Percentiles rank a stretch among this genome's conserved stretches.
phyloP scores from a whole-genome alignment of 441 rosid genomes.

The Corymbia calophylla region DNA sequence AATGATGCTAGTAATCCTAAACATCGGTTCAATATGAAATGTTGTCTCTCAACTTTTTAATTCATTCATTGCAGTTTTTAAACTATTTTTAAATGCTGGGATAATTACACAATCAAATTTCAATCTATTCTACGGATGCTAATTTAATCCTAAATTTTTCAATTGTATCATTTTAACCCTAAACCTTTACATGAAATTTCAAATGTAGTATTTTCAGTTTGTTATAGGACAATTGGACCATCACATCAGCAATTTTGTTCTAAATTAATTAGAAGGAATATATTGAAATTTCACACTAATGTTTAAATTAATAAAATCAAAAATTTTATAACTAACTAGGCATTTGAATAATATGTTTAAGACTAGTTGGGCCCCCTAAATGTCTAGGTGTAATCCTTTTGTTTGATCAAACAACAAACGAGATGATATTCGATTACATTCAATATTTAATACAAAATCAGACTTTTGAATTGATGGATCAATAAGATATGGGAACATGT shows the following conservation, averaged over 20 bases:
- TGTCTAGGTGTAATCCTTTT: neutral
- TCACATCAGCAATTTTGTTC: rapidly evolving
- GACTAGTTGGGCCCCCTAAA: neutral
- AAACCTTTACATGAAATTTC: neutral
- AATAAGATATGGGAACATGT: neutral
- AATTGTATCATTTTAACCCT: neutral
- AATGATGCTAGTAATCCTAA: neutral
- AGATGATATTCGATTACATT: neutral
- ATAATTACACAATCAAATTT: rapidly evolving
- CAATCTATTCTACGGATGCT: neutral
- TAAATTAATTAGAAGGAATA: rapidly evolving
- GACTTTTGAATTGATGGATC: neutral
- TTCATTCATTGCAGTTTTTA: neutral
- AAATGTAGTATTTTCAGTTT: neutral
- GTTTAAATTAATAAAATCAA: neutral
- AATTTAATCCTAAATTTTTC: neutral
- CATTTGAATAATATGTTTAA: neutral
- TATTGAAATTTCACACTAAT: rapidly evolving
- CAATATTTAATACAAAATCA: neutral
- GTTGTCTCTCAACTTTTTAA: neutral
- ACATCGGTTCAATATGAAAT: neutral
- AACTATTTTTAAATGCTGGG: neutral
- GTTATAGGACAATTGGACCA: neutral
- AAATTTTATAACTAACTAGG: rapidly evolving
- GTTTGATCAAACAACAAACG: neutral